phyloP scores from a whole-genome alignment of 2,329 filamentous ascomycete genomes.

The Lasiodiplodia theobromae region DNA sequence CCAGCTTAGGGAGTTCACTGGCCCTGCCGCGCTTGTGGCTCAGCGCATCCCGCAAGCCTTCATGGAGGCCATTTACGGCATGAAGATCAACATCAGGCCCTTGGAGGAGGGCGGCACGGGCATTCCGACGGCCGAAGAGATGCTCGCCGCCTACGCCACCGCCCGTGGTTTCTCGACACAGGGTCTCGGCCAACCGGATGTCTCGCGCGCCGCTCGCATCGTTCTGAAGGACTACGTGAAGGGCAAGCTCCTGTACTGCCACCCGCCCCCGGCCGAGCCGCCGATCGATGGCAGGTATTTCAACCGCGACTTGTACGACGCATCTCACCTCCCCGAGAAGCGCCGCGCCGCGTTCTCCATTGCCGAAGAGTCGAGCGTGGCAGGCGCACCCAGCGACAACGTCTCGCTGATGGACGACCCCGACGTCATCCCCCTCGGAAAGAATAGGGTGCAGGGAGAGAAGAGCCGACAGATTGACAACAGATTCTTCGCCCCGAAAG shows the following conservation, averaged over 20 bases:
- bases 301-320: conserved; percentile 88
- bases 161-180: conserved; percentile 91
- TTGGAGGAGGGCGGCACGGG: conserved; percentile 93
- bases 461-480: conserved; percentile 84
- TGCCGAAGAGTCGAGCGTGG: conserved; percentile 46
- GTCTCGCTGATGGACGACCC: conserved; percentile 55
- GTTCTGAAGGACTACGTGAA: conserved; percentile 97
- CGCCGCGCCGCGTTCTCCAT: conserved; percentile 71
- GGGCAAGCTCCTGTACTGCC: conserved; percentile 90
- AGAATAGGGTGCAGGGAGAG: conserved; percentile 59
- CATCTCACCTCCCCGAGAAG: conserved; percentile 80
- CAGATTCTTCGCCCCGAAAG: conserved; percentile 79
- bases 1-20: conserved; percentile 90
- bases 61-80: conserved; percentile 91
- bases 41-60: conserved; percentile 86
- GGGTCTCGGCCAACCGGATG: conserved; percentile 89
- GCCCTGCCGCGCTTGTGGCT: conserved; percentile 82
- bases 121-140: conserved; percentile 80
- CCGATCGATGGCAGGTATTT: conserved; percentile 75
- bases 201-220: conserved; percentile 87
- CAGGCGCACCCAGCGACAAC: conserved; percentile 49
- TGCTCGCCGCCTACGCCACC: conserved; percentile 84
- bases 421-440: conserved; percentile 55
- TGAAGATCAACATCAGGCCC: conserved; percentile 81
- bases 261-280: conserved; percentile 76